Conservation (phyloP, 2,329 filamentous ascomycete genomes). For the Fusarium sp. region DNA sequence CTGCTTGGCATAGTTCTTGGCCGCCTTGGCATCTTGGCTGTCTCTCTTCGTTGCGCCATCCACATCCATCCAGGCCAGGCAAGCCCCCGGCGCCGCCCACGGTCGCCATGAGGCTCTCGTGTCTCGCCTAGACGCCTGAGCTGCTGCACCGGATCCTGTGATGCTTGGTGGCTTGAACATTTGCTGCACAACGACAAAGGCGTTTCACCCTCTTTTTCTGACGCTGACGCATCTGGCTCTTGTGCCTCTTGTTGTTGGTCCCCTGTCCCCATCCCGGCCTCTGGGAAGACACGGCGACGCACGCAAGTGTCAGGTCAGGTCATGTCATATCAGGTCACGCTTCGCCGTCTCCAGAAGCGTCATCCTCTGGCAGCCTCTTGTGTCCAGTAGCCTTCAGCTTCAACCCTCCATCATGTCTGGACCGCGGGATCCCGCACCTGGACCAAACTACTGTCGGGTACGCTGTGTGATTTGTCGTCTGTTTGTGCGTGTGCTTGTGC, state of each 20-base stretch:
- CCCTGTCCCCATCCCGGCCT: conserved; percentile 6
- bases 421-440: conserved; percentile 23
- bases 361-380: conserved; percentile 33
- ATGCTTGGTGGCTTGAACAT: conserved; percentile 3
- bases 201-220: conserved; percentile 19
- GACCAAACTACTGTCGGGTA: conserved; percentile 17
- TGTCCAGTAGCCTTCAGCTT: conserved; percentile 35
- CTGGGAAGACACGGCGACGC: conserved; percentile 21
- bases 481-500: conserved; percentile 2
- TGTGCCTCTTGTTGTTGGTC: conserved; percentile 1
- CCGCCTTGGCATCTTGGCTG: conserved; percentile 18
- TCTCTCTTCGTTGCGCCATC: conserved; percentile 4
- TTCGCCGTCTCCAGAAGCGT: conserved; percentile 32
- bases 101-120: conserved; percentile 28
- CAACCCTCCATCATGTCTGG: conserved; percentile 40
- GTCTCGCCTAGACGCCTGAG: conserved; percentile 16
- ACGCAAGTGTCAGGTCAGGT: conserved; percentile 42
- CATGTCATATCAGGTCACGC: conserved; percentile 48
- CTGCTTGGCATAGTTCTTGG: conserved; percentile 13
- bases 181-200: conserved; percentile 7
- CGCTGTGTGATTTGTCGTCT: conserved; percentile 2
- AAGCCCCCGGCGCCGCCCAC: conserved; percentile 9
- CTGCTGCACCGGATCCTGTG: conserved; percentile 7
- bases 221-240: conserved; percentile 3
- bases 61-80: conserved; percentile 1